Base-by-base conservation (phyloP, 1,284 basidiomycete species). In the Uromyces viciae-fabae region DNA sequence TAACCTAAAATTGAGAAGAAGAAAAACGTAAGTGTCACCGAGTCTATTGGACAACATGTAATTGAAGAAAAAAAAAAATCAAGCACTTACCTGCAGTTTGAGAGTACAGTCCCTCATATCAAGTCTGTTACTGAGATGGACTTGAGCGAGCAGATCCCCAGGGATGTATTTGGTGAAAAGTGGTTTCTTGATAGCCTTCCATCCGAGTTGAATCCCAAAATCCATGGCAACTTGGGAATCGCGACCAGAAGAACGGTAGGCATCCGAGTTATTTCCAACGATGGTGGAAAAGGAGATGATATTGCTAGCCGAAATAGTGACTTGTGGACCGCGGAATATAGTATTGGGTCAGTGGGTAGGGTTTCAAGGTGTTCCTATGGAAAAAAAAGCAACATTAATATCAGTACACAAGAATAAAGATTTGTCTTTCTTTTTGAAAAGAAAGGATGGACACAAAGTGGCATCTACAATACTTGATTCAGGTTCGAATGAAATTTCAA, bases 321-420 rank as follows among this genome's bases (percentile, higher is more conserved):
- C 92, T 85, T 93, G 91, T 0, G 93, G 94, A 43, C 94, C 92
- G 78, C 90, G 90, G 87, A 96, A 95, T 25, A 79, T 36, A 22
- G 17, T 90, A 91, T 83, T 94, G 90, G 82, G 90, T 75, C 95
- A 88, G 83, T 91, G 89, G 83, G 73, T 22, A 98, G 91, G 22
- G 89, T 86, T 31, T 94, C 93, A 46, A 95, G 89, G 3, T 86
- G 86, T 83, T 91, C 90, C 83, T 93, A 52, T 66, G 56, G n/a
- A n/a, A n/a, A n/a, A 69, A 56, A 82, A 60, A 69, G 28, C 72
- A 3, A 79, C 77, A 28, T 79, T 46, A 17, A 52, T 89, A 85
- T 94, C 93, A 64, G 94, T 93, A 85, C 94, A 95, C 95, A 95
- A 98, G 46, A 98, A 87, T 85, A 91, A 91, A 95, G 95, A 98